Evolutionary conservation across 2,329 filamentous ascomycete species (phyloP).

Genomic region (Colletotrichum tamarilloi): DNA sequence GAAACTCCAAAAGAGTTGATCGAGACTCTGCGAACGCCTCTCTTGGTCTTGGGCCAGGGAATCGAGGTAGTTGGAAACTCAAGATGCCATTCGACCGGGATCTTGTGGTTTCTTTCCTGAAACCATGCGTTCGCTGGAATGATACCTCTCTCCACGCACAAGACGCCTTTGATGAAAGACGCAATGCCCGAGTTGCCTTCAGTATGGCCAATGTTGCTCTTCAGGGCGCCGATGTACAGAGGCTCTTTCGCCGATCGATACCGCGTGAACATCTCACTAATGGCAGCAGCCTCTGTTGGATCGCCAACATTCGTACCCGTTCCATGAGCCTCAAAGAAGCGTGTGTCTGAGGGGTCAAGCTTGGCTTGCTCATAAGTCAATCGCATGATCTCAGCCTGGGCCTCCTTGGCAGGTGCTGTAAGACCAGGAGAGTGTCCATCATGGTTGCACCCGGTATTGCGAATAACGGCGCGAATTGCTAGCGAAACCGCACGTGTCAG

Average conservation of each 20-base stretch:
- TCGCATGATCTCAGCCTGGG: constrained; percentile 49
- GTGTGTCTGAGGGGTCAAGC: constrained; percentile 42
- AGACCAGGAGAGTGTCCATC: constrained; percentile 56
- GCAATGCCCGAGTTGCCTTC: constrained; percentile 35
- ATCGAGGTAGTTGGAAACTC: constrained; percentile 44
- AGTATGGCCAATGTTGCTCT: constrained; percentile 42
- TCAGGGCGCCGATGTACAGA: constrained; percentile 24
- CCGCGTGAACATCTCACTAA: constrained; percentile 54
- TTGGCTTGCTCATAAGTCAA: constrained; percentile 46
- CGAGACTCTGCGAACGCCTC: constrained; percentile 59
- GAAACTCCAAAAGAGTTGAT: constrained; percentile 51
- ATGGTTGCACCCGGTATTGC: constrained; percentile 47
- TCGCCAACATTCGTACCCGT: constrained; percentile 67
- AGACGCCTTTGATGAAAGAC: constrained; percentile 40
- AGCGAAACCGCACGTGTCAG: constrained; percentile 68
- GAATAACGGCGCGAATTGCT: constrained; percentile 53
- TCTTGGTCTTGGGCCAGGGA: constrained; percentile 38
- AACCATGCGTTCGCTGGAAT: constrained; percentile 45
- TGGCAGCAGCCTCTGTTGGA: constrained; percentile 61
- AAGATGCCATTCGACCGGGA: constrained; percentile 40
- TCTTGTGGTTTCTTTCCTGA: constrained; percentile 42
- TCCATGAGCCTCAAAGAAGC: constrained; percentile 59
- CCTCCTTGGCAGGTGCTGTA: constrained; percentile 41
- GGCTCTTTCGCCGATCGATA: constrained; percentile 49
- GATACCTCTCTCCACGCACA: constrained; percentile 42